phyloP scores from a whole-genome alignment of 192 early-diverging fungal genomes.

The Chytriomyces hyalinus region DNA sequence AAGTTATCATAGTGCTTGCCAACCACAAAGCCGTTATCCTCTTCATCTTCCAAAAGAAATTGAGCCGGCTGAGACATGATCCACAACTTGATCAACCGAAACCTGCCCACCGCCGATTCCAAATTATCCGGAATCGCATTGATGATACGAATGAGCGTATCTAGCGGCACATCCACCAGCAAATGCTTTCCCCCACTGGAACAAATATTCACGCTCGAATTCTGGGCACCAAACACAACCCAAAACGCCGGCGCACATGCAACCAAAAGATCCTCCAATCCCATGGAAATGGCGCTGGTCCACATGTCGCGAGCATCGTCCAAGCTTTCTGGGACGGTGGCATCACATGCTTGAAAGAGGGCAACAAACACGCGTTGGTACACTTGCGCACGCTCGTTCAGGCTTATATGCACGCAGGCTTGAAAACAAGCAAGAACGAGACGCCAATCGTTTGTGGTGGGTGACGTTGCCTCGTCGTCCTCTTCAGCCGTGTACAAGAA shows the following conservation, averaged over 20 bases:
- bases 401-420: not conserved
- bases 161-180: slow-evolving; percentile 5
- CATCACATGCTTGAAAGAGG: slow-evolving; percentile 11
- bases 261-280: slow-evolving; percentile 17
- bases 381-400: slow-evolving; percentile 19
- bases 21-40: slow-evolving; percentile 6
- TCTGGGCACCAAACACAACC: slow-evolving; percentile 21
- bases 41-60: not conserved
- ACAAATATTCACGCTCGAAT: not conserved
- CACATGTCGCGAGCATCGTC: slow-evolving; percentile 35
- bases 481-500: slow-evolving; percentile 34
- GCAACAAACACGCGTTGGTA: slow-evolving; percentile 14
- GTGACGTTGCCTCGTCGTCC: slow-evolving; percentile 35
- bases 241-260: slow-evolving; percentile 31
- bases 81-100: slow-evolving; percentile 27
- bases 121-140: slow-evolving; percentile 30
- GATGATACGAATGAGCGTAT: slow-evolving; percentile 23
- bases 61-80: not conserved
- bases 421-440: slow-evolving; percentile 33
- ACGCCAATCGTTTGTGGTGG: slow-evolving; percentile 28
- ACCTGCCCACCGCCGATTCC: slow-evolving; percentile 33
- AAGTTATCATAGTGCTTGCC: not conserved
- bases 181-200: not conserved
- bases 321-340: not conserved
- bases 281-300: not conserved